phyloP scores from a whole-genome alignment of 176 grass and related monocot genomes.

The Poa annua region DNA sequence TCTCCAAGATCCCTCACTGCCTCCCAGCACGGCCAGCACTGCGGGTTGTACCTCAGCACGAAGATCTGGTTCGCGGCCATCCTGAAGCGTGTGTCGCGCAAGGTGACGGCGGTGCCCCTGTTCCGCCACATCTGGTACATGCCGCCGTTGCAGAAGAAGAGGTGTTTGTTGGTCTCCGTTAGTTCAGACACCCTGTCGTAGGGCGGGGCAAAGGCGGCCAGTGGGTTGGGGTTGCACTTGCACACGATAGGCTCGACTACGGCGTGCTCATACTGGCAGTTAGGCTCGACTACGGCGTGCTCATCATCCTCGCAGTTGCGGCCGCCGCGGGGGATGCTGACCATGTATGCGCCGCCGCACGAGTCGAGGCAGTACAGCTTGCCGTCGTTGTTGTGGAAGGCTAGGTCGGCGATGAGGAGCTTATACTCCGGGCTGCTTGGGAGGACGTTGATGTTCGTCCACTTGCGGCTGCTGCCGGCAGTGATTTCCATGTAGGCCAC shows the following conservation, averaged over 20 bases:
- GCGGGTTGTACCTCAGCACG: background rate
- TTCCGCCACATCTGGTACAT: conserved; percentile 4
- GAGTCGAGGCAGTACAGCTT: background rate
- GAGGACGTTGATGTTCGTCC: background rate
- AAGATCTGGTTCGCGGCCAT: background rate
- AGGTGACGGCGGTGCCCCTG: background rate
- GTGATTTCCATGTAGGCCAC: background rate
- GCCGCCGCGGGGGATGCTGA: background rate
- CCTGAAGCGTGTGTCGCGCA: background rate
- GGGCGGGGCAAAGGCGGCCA: background rate
- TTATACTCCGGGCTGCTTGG: too few relatives aligned
- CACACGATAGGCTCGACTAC: background rate
- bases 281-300: too few relatives aligned
- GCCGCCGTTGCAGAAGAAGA: background rate
- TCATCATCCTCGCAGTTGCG: background rate
- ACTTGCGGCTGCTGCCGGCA: background rate
- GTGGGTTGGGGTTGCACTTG: too few relatives aligned
- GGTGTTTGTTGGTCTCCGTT: background rate
- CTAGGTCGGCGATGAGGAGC: conserved; percentile 25
- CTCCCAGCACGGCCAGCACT: background rate
- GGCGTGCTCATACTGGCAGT: too few relatives aligned
- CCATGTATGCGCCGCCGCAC: background rate
- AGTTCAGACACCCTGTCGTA: background rate
- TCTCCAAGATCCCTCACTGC: conserved; percentile 2
- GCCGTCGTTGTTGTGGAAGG: background rate